Evolutionary conservation across 106 monocot genomes (phyloP).

Genomic region (Dendrobium catenatum): DNA sequence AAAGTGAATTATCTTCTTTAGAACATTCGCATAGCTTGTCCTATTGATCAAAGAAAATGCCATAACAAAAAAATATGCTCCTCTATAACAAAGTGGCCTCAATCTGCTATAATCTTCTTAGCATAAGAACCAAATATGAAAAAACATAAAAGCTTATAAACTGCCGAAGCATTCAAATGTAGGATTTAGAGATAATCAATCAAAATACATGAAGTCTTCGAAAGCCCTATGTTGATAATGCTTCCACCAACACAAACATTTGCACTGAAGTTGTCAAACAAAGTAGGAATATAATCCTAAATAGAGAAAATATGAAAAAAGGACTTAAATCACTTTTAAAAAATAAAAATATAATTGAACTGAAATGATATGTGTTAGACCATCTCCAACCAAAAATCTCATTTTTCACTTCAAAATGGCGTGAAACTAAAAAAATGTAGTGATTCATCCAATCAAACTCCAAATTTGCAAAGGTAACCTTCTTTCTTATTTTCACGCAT

Average conservation of each 20-base stretch:
- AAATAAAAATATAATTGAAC: neutral
- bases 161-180: neutral
- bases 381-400: too few species aligned
- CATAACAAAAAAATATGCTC: conserved; percentile 52
- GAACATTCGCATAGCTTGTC: conserved; percentile 63
- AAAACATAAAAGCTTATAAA: conserved; percentile 6
- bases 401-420: too few species aligned
- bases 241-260: conserved; percentile 52
- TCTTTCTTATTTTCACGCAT: too few species aligned
- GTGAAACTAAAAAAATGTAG: too few species aligned
- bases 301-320: neutral
- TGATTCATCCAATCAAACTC: too few species aligned
- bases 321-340: neutral
- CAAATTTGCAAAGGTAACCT: too few species aligned
- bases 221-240: conserved; percentile 53
- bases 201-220: conserved; percentile 26
- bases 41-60: conserved; percentile 56
- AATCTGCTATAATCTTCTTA: conserved; percentile 60
- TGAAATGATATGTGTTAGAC: neutral
- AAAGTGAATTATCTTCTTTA: conserved; percentile 85
- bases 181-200: conserved; percentile 1
- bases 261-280: conserved; percentile 59
- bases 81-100: conserved; percentile 59
- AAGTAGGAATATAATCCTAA: conserved; percentile 54
- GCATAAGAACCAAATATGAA: conserved; percentile 14